Evolutionary conservation across 371 early-diverging fungal species (phyloP).

Genomic region (Mortierella sp.): DNA sequence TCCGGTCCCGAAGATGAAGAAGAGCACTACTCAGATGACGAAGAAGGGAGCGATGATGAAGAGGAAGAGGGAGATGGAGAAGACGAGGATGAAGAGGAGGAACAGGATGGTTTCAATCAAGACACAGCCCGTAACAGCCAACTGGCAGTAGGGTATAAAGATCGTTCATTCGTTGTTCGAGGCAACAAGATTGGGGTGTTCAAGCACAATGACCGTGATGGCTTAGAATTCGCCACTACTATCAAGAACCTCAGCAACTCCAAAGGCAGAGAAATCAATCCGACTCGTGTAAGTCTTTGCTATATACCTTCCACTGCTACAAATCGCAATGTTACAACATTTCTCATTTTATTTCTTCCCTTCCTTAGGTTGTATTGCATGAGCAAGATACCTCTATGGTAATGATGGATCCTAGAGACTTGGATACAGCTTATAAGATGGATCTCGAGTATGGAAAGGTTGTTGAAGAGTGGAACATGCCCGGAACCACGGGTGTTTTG

Average conservation of each 20-base stretch:
- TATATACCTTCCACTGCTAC: neutral
- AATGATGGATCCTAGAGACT: slow-evolving; percentile 74
- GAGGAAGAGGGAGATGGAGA: slow-evolving; percentile 32
- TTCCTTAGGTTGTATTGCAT: slow-evolving; percentile 75
- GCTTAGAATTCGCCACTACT: slow-evolving; percentile 74
- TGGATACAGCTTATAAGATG: slow-evolving; percentile 83
- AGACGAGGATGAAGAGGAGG: slow-evolving; percentile 39
- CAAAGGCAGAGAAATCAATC: slow-evolving; percentile 63
- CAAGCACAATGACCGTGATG: slow-evolving; percentile 74
- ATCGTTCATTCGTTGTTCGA: slow-evolving; percentile 88
- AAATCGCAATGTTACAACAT: neutral
- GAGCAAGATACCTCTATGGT: slow-evolving; percentile 83
- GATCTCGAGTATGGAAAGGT: slow-evolving; percentile 93
- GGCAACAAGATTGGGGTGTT: slow-evolving; percentile 90
- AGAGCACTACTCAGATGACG: slow-evolving; percentile 32
- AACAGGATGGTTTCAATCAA: slow-evolving; percentile 20
- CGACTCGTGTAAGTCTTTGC: slow-evolving; percentile 58
- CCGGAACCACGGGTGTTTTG: slow-evolving; percentile 60
- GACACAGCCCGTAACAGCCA: slow-evolving; percentile 68
- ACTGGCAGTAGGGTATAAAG: slow-evolving; percentile 82
- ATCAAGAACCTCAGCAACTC: slow-evolving; percentile 70
- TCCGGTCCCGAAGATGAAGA: slow-evolving; percentile 18
- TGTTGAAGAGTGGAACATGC: slow-evolving; percentile 89
- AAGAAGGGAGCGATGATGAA: slow-evolving; percentile 29
- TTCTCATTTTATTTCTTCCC: neutral